Evolutionary conservation across 495 filamentous ascomycete species (phyloP), one percentile per base, ranked within the genome.

Genomic region (Penicilliopsis zonata): DNA sequence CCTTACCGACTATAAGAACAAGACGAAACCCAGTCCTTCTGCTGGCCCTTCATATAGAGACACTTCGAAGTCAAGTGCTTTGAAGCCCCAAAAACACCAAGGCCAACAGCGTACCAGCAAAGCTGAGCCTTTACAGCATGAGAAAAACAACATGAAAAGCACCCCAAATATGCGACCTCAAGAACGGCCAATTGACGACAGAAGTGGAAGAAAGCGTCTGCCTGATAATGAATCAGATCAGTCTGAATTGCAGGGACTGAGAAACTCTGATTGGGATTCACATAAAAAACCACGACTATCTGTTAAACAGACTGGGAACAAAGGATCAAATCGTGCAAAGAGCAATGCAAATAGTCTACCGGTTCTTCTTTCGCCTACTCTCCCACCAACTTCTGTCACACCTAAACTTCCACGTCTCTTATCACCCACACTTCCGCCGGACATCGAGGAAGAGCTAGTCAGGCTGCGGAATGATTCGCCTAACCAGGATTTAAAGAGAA

Each of bases 1-100:
- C 26, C 36, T 72, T 12, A 60, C 52, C 22, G 62, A 70, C 31
- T 72, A 70, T 46, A 67, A 63, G 40, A 56, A 51, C 27, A 64
- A 65, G 36, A 55, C 55, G 33, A 63, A 47, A 19, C 48, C 35
- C 18, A 52, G 52, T 12, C 13, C 44, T 10, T 14, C 17, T 13
- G 43, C 41, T 3, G 27, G 42, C 15, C 49, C 47, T 13, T 40
- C 46, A 5, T 20, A 42, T 16, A 47, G 48, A 30, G 52, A 53
- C 30, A 22, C 28, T 28, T 16, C 29, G 21, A 36, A 20, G 24
- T 44, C 49, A 26, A 43, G 37, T 18, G 31, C 19, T 24, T 38
- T 40, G 22, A 29, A 40, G 25, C 26, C 33, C 8, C 28, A 37
- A 18, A 34, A 35, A 5, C 36, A 38, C 31, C 43, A 52, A 23